Base-by-base conservation (phyloP, 257 asterid species). In the Scutellaria barbata region DNA sequence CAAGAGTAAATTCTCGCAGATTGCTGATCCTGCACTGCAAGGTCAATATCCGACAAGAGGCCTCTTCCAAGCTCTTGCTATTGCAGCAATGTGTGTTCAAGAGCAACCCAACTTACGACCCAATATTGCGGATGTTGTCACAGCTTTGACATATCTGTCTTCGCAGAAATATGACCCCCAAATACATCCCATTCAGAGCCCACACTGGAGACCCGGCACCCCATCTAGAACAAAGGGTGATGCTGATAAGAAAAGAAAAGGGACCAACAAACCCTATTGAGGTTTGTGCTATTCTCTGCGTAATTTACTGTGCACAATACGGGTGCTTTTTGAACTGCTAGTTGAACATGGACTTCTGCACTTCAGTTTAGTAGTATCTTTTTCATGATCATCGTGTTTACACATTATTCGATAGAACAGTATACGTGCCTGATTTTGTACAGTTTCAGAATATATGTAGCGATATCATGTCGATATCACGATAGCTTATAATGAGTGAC, bases 21-120 rank as follows among this genome's bases (percentile, higher is more conserved):
- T 90, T 67, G 98, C 92, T 7, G 98, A 93, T 72, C 97, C 97
- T 0, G 82, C 80, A 45, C 92, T 93, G 12, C 89, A 86, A 83
- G 97, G 97, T 6, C 92, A 79, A 69, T 93, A 83, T 66, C 97
- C 98, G 5, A 45, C 82, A 5, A 82, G 96, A 72, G 94, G 98
- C 41, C 76, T 89, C 37, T 87, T 74, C 81, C 98, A 93, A 81
- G 97, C 96, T 9, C 87, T 93, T 17, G 89, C 96, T 3, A 79
- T 93, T 62, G 98, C 97, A 55, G 93, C 96, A 42, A 88, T 93
- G 95, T 93, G 98, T 61, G 90, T 87, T 42, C 96, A 93, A 73
- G 98, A 93, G 68, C 88, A 87, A 64, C 97, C 98, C 14, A 76
- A 78, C 68, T 51, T 86, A 79, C 85, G 96, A 0, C 98, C 97